Evolutionary conservation across 2,329 filamentous ascomycete genomes (phyloP).

Genomic region (Fusarium phyllophilum): DNA sequence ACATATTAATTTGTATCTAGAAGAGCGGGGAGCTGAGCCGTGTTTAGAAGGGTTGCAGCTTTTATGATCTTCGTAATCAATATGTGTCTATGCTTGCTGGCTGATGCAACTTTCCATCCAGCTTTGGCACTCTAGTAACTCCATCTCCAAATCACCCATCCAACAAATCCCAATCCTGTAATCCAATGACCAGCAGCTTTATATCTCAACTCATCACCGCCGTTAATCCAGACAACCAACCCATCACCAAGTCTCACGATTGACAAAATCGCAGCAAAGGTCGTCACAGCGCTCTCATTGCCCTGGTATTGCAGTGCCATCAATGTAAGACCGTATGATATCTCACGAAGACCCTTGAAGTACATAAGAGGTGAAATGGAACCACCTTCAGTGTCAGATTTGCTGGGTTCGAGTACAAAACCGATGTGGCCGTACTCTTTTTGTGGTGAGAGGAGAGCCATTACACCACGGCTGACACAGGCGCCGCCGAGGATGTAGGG

Average conservation of each 20-base stretch:
- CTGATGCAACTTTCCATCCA: neutral
- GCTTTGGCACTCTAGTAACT: neutral
- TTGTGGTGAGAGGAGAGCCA: constrained; percentile 38
- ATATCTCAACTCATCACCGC: constrained; percentile 37
- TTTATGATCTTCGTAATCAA: too few relatives aligned
- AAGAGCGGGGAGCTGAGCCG: neutral
- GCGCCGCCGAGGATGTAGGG: constrained; percentile 38
- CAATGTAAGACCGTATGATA: constrained; percentile 46
- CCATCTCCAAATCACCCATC: constrained; percentile 43
- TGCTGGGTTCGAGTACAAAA: constrained; percentile 32
- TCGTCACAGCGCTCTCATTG: constrained; percentile 45
- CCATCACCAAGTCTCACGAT: constrained; percentile 48
- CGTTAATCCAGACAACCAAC: constrained; percentile 47
- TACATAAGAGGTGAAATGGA: constrained; percentile 48
- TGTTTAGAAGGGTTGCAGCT: rapidly evolving
- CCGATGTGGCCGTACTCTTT: constrained; percentile 42
- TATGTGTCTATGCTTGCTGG: rapidly evolving
- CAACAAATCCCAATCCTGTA: constrained; percentile 37
- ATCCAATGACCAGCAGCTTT: constrained; percentile 44
- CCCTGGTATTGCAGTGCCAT: constrained; percentile 45
- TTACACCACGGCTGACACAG: constrained; percentile 40
- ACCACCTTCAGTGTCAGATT: neutral
- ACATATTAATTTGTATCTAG: neutral
- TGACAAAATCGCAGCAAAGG: constrained; percentile 44
- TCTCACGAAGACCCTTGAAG: constrained; percentile 50